Evolutionary conservation across 1,284 basidiomycete genomes (phyloP).

Genomic region (Ceratobasidium sp.): DNA sequence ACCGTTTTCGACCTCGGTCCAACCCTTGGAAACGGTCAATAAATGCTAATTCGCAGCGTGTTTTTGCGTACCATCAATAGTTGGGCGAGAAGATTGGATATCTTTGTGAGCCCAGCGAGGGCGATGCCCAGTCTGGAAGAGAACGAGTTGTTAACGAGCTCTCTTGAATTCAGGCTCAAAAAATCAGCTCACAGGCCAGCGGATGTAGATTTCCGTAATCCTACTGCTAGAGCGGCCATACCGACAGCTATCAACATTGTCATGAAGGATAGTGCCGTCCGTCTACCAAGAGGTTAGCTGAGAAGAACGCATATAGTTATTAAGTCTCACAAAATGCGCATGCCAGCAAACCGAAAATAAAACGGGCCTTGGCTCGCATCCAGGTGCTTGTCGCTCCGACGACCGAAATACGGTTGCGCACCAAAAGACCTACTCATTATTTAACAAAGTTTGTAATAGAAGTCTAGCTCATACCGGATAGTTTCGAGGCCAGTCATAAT

Average conservation of each 20-base stretch:
- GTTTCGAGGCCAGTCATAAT: slow-evolving; percentile 23
- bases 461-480: neutral
- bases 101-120: slow-evolving; percentile 1
- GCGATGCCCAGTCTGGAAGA: slow-evolving; percentile 10
- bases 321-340: slow-evolving; percentile 9
- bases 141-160: neutral
- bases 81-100: neutral
- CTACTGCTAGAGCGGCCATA: neutral
- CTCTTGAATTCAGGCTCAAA: neutral
- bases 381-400: neutral
- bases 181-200: slow-evolving; percentile 3
- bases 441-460: neutral
- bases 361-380: slow-evolving; percentile 18
- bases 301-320: neutral
- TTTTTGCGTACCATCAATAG: neutral
- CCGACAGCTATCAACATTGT: slow-evolving; percentile 14
- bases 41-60: neutral
- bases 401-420: neutral
- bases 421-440: neutral
- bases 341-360: slow-evolving; percentile 19
- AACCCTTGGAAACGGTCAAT: neutral
- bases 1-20: slow-evolving; percentile 2
- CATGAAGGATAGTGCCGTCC: neutral
- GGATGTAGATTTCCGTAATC: neutral
- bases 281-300: neutral